Percentiles rank a stretch among this genome's conserved stretches.
phyloP scores from a whole-genome alignment of 2,329 filamentous ascomycete genomes.

The Aureobasidium lini region DNA sequence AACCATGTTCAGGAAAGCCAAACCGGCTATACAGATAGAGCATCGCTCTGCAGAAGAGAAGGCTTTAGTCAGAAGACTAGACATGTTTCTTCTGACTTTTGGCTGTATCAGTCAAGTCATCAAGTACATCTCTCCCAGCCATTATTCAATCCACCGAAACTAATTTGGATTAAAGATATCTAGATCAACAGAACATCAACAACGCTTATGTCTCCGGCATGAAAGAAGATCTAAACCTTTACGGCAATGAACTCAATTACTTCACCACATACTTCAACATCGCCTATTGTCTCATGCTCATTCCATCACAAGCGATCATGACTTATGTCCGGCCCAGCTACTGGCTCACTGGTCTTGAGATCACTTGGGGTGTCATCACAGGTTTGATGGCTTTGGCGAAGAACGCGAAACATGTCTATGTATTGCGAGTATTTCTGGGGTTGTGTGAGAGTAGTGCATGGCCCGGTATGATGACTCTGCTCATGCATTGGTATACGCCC shows the following conservation, averaged over 20 bases:
- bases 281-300: conserved; percentile 33
- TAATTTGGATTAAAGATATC: conserved; percentile 1
- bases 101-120: conserved; percentile 35
- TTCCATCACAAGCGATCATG: conserved; percentile 35
- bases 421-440: conserved; percentile 23
- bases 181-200: conserved; percentile 25
- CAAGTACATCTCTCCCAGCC: too few species aligned
- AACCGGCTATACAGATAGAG: conserved; percentile 8
- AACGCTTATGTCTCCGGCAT: conserved; percentile 21
- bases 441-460: conserved; percentile 32
- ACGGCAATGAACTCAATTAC: conserved; percentile 23
- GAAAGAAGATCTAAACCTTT: conserved; percentile 23
- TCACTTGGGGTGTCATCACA: conserved; percentile 22
- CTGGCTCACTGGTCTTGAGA: conserved; percentile 25
- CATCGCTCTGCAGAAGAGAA: conserved; percentile 28
- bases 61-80: conserved; percentile 31
- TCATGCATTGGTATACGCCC: conserved; percentile 25
- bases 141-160: too few species aligned
- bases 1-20: background rate
- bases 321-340: conserved; percentile 30
- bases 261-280: conserved; percentile 36
- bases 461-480: conserved; percentile 39
- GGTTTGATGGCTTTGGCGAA: conserved; percentile 27
- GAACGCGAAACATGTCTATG: conserved; percentile 22
- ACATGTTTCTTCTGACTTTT: conserved; percentile 34